Base-by-base conservation (phyloP, 805 yeast species). In the Sugiyamaella valdiviana region DNA sequence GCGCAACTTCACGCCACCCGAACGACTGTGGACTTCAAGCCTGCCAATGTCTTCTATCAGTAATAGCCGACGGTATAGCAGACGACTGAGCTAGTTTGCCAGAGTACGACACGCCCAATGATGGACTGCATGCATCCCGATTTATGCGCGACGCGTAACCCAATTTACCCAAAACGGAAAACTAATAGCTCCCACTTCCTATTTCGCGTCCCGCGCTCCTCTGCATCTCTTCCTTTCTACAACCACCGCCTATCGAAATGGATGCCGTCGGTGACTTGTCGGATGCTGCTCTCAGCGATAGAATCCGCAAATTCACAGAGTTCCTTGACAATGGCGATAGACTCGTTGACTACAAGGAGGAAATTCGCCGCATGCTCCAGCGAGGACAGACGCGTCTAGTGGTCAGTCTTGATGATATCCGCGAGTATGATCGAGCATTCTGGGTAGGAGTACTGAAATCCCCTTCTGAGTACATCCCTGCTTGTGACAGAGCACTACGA, bases 381-480 rank as follows among this genome's bases (percentile, higher is more conserved):
- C 77, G 78, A 57, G 82, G 82, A 42, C 74, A 75, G 47, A 76
- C 77, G 53, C 75, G 99, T 59, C 70, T 91, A 39, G 70, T 75
- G 2, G 82, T 91, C 2, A 80, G 89, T 14, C 72, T 93, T 39
- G 99, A 93, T 66, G 97, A 91, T 55, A 64, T 93, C 16, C 76
- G 97, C 57, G 90, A 82, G 44, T 90, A 85, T 62, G 95, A 90
- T 67, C 70, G 77, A 45, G 79, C 76, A 1, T 78, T 82, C 55
- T 93, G 97, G 85, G 63, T 65, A 1, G 95, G 98, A 20, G 49
- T 89, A 7, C 67, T 93, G 46, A 71, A 78, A 48, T 70, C 70
- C 17, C 99, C 99, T 0, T 80, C 95, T 0, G 96, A 88, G 47
- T 90, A 65, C 58, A 70, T 91, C 23, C 97, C 97, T 4, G 88